Conservation (phyloP, 176 grass and related monocot species). For the Oryza glumipatula region DNA sequence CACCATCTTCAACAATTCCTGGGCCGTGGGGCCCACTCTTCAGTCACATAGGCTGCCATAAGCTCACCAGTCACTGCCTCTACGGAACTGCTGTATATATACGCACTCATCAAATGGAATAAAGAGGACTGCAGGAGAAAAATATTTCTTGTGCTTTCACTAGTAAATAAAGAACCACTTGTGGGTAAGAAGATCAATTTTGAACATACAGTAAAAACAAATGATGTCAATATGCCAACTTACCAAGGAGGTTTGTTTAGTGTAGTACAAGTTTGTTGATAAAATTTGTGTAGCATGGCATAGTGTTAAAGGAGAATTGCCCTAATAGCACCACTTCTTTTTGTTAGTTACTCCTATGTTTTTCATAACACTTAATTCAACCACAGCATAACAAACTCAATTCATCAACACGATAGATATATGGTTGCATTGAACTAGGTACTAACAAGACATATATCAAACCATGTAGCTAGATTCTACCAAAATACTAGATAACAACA, state of each 20-base stretch:
- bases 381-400: not conserved
- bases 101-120: constrained; percentile 42
- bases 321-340: not conserved
- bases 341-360: not conserved
- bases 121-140: constrained; percentile 42
- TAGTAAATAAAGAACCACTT: constrained; percentile 17
- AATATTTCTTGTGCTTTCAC: constrained; percentile 10
- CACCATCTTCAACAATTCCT: constrained; percentile 50
- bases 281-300: constrained; percentile 2
- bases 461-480: not conserved
- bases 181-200: constrained; percentile 34
- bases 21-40: not conserved
- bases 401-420: not conserved
- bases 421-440: not conserved
- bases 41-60: constrained; percentile 20
- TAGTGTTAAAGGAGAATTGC: not conserved
- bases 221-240: not conserved
- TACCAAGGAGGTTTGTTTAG: not conserved
- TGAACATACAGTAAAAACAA: not conserved
- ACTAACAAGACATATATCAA: not conserved
- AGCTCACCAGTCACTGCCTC: constrained; percentile 39
- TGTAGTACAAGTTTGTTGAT: not conserved
- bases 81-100: constrained; percentile 16
- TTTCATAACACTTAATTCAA: constrained; percentile 5
- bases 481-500: not conserved